Evolutionary conservation across 305 asterid species (phyloP), one percentile per base, ranked within the genome.

Genomic region (Fraxinus nigra): DNA sequence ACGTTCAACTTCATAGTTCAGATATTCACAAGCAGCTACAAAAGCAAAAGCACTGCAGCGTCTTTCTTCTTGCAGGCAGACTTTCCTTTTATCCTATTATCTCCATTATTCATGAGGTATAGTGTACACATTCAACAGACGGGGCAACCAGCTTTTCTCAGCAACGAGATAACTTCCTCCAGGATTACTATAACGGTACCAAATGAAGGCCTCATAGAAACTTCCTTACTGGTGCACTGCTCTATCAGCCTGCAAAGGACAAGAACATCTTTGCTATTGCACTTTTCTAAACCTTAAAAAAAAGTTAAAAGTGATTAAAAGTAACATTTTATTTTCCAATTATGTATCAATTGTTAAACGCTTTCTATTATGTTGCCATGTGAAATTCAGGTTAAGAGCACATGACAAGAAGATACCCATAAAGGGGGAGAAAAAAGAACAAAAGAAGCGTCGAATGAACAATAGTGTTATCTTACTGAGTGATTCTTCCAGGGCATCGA

Each of bases 401-500:
- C n/a, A 24, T 22, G 33, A 69, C 22, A 48, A 28, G 72, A 61
- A 28, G 34, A n/a, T 28, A 26, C 20, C 22, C 1, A 0, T 14
- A 54, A 4, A 18, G 38, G 20, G n/a, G n/a, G n/a, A 0, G n/a
- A 0, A 3, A 13, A 13, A 46, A 0, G 59, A 48, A 48, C 61
- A 7, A 28, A 26, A 6, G 37, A 11, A 37, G 72, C 7, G 18
- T 59, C 43, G 8, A 9, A 77, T 9, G 20, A 43, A 73, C 30
- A 43, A 82, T n/a, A 77, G 22, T 24, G 35, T 35, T 16, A 38
- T 86, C 93, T 87, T 87, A 91, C 95, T 91, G 85, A 74, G 81
- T 85, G 48, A 91, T 85, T 85, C 93, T 82, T 75, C 89, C 88
- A 1, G 93, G 92, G 77, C 86, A 87, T 54, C 89, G 87, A 65